Conservation (phyloP, 257 asterid species). For the Solanum sejunctum region DNA sequence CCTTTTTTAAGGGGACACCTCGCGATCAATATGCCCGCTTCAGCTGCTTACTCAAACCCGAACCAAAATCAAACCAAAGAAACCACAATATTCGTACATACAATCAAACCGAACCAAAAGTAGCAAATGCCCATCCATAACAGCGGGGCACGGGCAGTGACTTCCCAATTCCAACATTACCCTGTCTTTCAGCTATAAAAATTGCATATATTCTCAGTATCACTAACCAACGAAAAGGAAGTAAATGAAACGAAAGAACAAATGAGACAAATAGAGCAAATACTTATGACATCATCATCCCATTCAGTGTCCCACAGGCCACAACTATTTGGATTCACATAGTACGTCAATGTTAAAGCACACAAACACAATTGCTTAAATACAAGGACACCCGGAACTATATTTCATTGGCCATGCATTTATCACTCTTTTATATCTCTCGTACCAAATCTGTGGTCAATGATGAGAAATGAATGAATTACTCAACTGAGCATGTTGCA, state of each 20-base stretch:
- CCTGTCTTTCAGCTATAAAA: not conserved
- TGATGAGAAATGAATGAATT: not conserved
- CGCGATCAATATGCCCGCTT: too few species aligned
- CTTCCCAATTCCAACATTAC: not conserved
- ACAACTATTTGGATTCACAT: not conserved
- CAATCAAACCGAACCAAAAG: not conserved
- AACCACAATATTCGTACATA: not conserved
- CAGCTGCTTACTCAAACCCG: too few species aligned
- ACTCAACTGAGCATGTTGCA: constrained; percentile 39
- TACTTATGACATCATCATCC: not conserved
- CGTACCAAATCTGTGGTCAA: not conserved
- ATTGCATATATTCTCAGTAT: not conserved
- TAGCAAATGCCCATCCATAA: not conserved
- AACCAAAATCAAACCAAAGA: not conserved
- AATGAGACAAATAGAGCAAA: not conserved
- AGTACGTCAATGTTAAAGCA: not conserved
- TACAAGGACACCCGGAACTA: not conserved
- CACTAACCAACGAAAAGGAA: not conserved
- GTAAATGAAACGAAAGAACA: not conserved
- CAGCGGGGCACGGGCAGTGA: not conserved
- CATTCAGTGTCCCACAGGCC: not conserved
- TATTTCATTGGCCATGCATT: not conserved
- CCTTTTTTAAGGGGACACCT: too few species aligned
- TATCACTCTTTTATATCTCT: not conserved
- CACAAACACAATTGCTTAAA: not conserved